Conservation (phyloP, 306 rosid species). For the Corylus avellana region DNA sequence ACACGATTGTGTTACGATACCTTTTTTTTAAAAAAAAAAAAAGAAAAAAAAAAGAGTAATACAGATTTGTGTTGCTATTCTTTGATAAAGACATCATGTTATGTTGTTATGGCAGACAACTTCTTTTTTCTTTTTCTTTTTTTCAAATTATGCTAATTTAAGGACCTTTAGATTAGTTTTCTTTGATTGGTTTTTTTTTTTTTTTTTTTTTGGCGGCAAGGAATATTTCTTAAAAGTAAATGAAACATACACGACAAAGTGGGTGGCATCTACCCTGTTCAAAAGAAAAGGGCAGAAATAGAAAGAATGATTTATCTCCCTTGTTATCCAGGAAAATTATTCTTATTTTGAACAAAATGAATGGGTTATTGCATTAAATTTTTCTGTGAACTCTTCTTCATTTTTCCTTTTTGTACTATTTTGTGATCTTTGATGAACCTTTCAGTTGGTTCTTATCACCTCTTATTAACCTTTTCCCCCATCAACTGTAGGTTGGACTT, state of each 20-base stretch:
- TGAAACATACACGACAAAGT: background rate
- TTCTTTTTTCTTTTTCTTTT: too few relatives aligned
- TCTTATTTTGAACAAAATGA: background rate
- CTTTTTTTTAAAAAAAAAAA: too few relatives aligned
- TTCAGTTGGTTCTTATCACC: background rate
- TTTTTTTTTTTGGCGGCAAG: background rate
- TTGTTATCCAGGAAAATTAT: background rate
- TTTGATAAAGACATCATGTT: background rate
- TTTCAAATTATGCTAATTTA: background rate
- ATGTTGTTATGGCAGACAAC: background rate
- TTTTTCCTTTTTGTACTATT: background rate
- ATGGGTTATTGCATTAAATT: background rate
- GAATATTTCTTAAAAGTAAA: background rate
- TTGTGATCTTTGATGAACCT: background rate
- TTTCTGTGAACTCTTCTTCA: background rate
- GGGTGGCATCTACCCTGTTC: background rate
- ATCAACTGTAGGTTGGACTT: slow-evolving; percentile 77
- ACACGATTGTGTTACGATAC: background rate
- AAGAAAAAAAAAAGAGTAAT: too few relatives aligned
- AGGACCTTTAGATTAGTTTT: background rate
- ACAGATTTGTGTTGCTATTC: background rate
- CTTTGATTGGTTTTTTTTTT: background rate
- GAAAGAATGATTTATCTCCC: background rate
- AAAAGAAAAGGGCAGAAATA: background rate
- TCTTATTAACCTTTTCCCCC: slow-evolving; percentile 10